Base-by-base conservation (phyloP, 768 basidiomycete genomes). In the Pisolithus marmoratus region DNA sequence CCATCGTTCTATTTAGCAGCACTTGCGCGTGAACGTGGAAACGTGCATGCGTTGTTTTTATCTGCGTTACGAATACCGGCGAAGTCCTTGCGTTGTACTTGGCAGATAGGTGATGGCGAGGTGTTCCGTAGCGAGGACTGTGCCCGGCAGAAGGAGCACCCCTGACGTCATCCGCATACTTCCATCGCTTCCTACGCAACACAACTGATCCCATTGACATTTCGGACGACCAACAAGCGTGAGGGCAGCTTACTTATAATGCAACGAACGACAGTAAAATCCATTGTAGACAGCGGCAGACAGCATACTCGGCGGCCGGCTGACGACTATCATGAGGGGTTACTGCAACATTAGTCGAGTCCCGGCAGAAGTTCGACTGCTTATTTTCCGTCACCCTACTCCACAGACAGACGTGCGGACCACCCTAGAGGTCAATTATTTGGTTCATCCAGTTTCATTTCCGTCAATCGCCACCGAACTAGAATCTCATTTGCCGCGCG, bases 131-230 rank as follows among this genome's bases (percentile, higher is more conserved):
- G 15, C 17, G 19, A 19, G 19, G 11, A 38, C 20, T 20, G 19
- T 22, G 37, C 26, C 47, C 23, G 31, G 31, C 47, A 48, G 15
- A 26, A 38, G 27, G 19, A 50, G 38, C 2, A 62, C 58, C 60
- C 61, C 52, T 62, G 61, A 62, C 60, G 61, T 62, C 61, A 62
- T 57, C 19, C 4, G 11, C 20, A 48, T 14, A 8, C 20, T 34
- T 9, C 34, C 4, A 12, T 14, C 19, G 36, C 34, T 17, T 34
- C 42, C 42, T 29, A 11, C 6, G 19, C 12, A 7, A 11, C 11
- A 12, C 19, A 29, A 3, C 34, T 24, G 46, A 12, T 36, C 38
- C 20, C n/a, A 23, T 22, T 34, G 20, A 24, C 34, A 5, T 2
- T 14, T 14, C 34, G 12, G 31, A 14, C 34, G 1, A 34, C 47